Evolutionary conservation across 306 rosid species (phyloP), one percentile per base, ranked within the genome.

Genomic region (Amphicarpaea edgeworthii): DNA sequence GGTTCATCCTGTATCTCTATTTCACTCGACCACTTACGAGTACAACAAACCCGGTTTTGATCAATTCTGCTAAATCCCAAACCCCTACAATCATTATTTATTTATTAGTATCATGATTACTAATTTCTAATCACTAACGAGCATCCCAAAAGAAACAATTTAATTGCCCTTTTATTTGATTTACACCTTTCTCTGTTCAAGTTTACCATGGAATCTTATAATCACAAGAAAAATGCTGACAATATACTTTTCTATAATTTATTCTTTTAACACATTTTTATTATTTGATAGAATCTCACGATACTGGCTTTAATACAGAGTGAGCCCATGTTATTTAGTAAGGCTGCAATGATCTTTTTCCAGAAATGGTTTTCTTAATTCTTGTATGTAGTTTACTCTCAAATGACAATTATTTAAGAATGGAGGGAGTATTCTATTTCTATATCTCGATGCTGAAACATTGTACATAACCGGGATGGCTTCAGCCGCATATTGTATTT

Each of bases 1-100:
- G 21, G 21, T 20, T 61, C 16, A 21, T 32, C 34, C 26, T 49
- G 21, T 54, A 5, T 34, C 64, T 34, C 26, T 68, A 28, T 51
- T 34, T 51, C 68, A 21, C 17, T 55, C 17, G 17, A 30, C 24
- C 65, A 21, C 47, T 11, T 11, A 32, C 43, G 17, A 63, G 32
- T 38, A 38, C 69, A 37, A 11, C 16, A 9, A 34, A 61, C 45
- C 11, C 23, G 21, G 34, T 62, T 62, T 16, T 15, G 28, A 62
- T 62, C 47, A 16, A 34, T 62, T 28, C 32, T 34, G 68, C 68
- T 62, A 37, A 62, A 37, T 37, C 69, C n/a, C 49, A 37, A 49
- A n/a, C 26, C 24, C 24, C 37, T 63, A 15, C 69, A 63, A 63
- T 63, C 49, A 37, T 63, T 38, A 10, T 63, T 8, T 3, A 8